Evolutionary conservation across 2,329 filamentous ascomycete species (phyloP).

Genomic region (Sclerotinia nivalis): DNA sequence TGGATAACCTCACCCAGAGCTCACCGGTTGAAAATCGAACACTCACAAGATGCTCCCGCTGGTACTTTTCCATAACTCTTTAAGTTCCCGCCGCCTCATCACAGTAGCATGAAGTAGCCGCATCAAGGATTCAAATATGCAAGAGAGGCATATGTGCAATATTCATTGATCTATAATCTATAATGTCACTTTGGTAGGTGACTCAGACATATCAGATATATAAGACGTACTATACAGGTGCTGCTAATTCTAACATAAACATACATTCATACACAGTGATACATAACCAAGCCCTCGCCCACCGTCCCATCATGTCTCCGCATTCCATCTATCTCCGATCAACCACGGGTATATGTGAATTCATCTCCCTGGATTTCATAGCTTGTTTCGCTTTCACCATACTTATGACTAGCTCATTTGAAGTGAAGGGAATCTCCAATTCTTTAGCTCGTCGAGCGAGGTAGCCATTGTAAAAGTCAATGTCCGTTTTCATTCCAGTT

Average conservation of each 20-base stretch:
- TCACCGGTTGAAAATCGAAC: not conserved
- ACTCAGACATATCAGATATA: slow-evolving; percentile 13
- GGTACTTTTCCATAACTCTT: not conserved
- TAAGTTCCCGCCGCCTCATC: not conserved
- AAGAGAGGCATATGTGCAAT: slow-evolving; percentile 14
- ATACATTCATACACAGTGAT: slow-evolving; percentile 11
- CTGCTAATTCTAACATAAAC: slow-evolving; percentile 20
- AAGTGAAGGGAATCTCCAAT: slow-evolving; percentile 68
- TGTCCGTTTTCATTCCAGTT: slow-evolving; percentile 65
- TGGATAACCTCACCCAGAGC: no score
- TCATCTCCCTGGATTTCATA: slow-evolving; percentile 33
- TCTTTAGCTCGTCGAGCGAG: slow-evolving; percentile 72
- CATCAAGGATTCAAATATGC: not conserved
- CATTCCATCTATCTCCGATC: slow-evolving; percentile 14
- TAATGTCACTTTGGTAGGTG: slow-evolving; percentile 16
- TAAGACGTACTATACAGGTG: slow-evolving; percentile 22
- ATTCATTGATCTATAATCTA: slow-evolving; percentile 5
- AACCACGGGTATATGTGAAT: slow-evolving; percentile 36
- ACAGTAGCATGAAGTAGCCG: not conserved
- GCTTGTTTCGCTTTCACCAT: slow-evolving; percentile 70
- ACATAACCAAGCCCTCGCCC: not conserved
- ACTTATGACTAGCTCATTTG: slow-evolving; percentile 72
- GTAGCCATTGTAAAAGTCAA: slow-evolving; percentile 87
- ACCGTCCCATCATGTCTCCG: not conserved
- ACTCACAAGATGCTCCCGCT: not conserved